Evolutionary conservation across 352 stramenopile species (phyloP), one percentile per base, ranked within the genome.

Genomic region (Phytophthora pseudosyringae): DNA sequence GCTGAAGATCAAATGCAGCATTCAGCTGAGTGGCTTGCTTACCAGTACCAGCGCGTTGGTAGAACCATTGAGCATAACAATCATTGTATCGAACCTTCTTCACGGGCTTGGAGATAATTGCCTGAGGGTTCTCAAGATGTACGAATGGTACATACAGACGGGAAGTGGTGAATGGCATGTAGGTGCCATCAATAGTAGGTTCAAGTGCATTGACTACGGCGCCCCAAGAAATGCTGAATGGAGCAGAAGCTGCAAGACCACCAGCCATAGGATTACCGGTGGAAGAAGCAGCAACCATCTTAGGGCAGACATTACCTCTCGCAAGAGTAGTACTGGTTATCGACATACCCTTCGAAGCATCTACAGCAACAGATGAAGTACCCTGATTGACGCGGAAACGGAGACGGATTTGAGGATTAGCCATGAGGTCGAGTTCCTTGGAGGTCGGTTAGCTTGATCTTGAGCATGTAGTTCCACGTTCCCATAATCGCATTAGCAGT

Each of bases 21-120:
- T 12, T 40, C 1, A n/a, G 35, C 12, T 10, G 35, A 40, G 35
- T 40, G 3, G 35, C 7, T 1, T n/a, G 21, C 11, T 73, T n/a
- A 40, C 9, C 35, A 40, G 8, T n/a, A 1, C 35, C 35, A 40
- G 35, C 35, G 5, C 35, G 12, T 26, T 63, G 55, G 4, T 63
- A 54, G 21, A 63, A 63, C 13, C 16, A 40, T 4, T 63, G 55
- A 8, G 43, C 55, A 31, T 55, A 54, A 2, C 18, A 35, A 33
- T 63, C 55, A 16, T 54, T 54, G 32, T 55, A 63, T 3, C 44
- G 55, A 54, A 63, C 32, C 44, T 36, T 54, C 21, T 63, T 63
- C 1, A 63, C 29, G 0, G 55, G 44, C 33, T 63, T 63, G 1
- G 33, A 55, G 2, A 59, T 59, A 11, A 59, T 59, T 2, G 39